These are phyloP conservation scores for Backusella tarrabulga DNA, from an alignment of 192 early-diverging fungal genomes.

Conservation along the genomic window DNA sequence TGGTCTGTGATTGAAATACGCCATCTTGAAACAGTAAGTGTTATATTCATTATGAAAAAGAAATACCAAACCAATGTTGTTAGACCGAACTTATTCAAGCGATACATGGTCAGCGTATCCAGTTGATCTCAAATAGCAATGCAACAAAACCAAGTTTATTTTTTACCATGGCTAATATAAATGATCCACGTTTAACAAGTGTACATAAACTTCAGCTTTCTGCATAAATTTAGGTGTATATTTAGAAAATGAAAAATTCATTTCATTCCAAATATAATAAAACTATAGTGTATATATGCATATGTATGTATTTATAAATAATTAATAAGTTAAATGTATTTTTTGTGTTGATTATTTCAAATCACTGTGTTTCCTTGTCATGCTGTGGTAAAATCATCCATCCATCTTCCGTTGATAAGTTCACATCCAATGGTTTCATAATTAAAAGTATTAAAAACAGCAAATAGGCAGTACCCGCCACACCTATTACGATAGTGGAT, in stretches of 20 bases:
- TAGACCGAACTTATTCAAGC: constrained; percentile 22
- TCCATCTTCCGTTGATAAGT: neutral
- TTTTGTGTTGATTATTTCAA: neutral
- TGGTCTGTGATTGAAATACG: constrained; percentile 20
- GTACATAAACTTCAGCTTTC: neutral
- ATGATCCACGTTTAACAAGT: constrained; percentile 2
- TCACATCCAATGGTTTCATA: neutral
- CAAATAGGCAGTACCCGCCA: constrained; percentile 1
- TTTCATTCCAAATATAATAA: neutral
- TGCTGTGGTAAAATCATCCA: constrained; percentile 16
- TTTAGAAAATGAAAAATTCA: neutral
- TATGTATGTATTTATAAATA: neutral
- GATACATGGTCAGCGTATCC: constrained; percentile 18
- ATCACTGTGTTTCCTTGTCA: neutral
- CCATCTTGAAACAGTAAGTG: constrained; percentile 26
- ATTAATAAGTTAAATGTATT: neutral
- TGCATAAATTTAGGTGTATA: neutral
- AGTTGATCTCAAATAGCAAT: constrained; percentile 1
- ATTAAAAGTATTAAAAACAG: constrained; percentile 5
- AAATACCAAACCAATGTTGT: neutral
- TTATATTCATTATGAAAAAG: neutral
- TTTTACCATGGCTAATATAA: neutral
- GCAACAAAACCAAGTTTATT: neutral
- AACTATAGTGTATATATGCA: neutral
- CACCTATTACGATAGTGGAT: constrained; percentile 1